Evolutionary conservation across 2,329 filamentous ascomycete genomes (phyloP).

Genomic region (Thermothelomyces thermophilus): DNA sequence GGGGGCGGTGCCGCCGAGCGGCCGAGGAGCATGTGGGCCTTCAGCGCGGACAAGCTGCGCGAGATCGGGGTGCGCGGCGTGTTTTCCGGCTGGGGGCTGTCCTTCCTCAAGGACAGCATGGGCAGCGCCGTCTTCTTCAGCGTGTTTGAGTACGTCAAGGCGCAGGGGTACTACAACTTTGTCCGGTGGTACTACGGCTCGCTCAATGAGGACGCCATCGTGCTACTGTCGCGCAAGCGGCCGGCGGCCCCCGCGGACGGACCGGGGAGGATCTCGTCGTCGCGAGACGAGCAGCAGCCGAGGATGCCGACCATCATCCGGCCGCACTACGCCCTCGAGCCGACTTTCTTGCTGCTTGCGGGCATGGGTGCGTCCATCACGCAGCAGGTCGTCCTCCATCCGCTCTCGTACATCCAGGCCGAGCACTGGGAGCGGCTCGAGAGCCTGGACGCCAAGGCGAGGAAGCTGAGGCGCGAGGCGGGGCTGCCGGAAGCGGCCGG

Average conservation of each 20-base stretch:
- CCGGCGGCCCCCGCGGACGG: slow-evolving; percentile 29
- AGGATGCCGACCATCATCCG: slow-evolving; percentile 47
- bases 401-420: slow-evolving; percentile 62
- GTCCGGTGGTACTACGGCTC: slow-evolving; percentile 64
- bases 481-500: neutral
- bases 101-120: slow-evolving; percentile 61
- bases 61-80: slow-evolving; percentile 67
- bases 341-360: slow-evolving; percentile 61
- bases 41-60: slow-evolving; percentile 58
- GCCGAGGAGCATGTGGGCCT: slow-evolving; percentile 65
- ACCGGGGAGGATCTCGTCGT: neutral
- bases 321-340: slow-evolving; percentile 70
- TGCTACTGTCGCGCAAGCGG: slow-evolving; percentile 42
- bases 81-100: slow-evolving; percentile 66
- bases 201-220: slow-evolving; percentile 45
- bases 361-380: slow-evolving; percentile 62
- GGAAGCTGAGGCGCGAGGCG: slow-evolving; percentile 35
- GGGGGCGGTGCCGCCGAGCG: slow-evolving; percentile 24
- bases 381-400: slow-evolving; percentile 65
- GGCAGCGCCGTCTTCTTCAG: slow-evolving; percentile 68
- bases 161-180: slow-evolving; percentile 65
- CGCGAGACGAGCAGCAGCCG: slow-evolving; percentile 1
- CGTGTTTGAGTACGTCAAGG: slow-evolving; percentile 70
- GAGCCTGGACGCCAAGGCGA: slow-evolving; percentile 58
- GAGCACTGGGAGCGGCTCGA: slow-evolving; percentile 69